Base-by-base conservation (phyloP, 495 filamentous ascomycete species). In the Neurospora tetrasperma region DNA sequence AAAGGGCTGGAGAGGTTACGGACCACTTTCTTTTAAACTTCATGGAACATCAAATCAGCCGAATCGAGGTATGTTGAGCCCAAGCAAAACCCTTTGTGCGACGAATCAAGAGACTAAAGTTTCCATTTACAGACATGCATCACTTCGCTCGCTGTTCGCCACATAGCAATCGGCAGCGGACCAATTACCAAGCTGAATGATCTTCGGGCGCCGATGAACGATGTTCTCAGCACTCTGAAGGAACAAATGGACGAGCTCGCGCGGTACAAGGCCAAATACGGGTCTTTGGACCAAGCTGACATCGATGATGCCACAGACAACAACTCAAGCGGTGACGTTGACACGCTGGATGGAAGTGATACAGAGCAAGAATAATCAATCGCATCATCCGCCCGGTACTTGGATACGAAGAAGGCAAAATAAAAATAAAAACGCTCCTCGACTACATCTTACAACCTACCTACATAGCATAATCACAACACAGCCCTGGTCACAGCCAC, bases 11-110 rank as follows among this genome's bases (percentile, higher is more conserved):
- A 0, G 94, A 97, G 79, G 86, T 97, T 43, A 92, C 94, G 18
- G 96, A 98, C 83, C 85, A 88, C 27, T 93, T 95, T 78, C 81
- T 97, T 76, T 78, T 95, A 48, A 92, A 92, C 77, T 91, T 98
- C 79, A 87, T 98, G 76, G 95, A 97, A 78, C 94, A 98, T 78
- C 93, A 97, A 83, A 91, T 98, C 72, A 93, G 92, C 73, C 88
- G 96, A 72, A 97, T 99, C 78, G 96, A 99, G 89, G 94, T 96
- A 85, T 76, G 91, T 83, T 74, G 0, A 38, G 16, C 27, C 27
- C 54, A 16, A 66, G 3, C 54, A 62, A 20, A 54, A 18, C 20
- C 20, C 5, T 35, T 4, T 16, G 31, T 35, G 59, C 35, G 5
- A 14, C 9, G 16, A 54, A 7, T 31, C 69, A 18, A 48, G 4